A percentile compares a stretch with the other conserved stretches of the same genome.
These are phyloP conservation scores for Tuber melanosporum DNA, from an alignment of 495 filamentous ascomycete genomes.

Conservation along the genomic window DNA sequence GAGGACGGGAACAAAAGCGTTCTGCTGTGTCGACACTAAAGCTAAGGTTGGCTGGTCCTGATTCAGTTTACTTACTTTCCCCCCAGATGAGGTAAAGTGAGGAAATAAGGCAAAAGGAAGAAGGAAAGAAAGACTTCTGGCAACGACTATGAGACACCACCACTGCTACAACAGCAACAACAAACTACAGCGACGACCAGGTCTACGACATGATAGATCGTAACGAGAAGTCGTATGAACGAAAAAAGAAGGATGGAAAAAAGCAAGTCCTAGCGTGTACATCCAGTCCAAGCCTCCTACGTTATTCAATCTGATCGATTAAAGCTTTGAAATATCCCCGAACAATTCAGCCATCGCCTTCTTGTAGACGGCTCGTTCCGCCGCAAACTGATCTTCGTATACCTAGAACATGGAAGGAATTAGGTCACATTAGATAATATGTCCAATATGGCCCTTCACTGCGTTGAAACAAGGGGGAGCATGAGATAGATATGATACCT, in stretches of 20 bases:
- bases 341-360: not conserved
- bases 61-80: not conserved
- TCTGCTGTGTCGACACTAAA: not conserved
- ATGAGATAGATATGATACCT: slow-evolving; percentile 21
- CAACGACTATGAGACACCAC: not conserved
- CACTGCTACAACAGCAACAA: not conserved
- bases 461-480: not conserved
- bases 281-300: not conserved
- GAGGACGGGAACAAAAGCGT: not conserved
- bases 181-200: not conserved
- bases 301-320: not conserved
- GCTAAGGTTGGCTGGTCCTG: not conserved
- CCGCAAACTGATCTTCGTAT: slow-evolving; percentile 14
- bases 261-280: not conserved
- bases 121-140: not conserved
- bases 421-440: not conserved
- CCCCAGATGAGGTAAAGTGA: not conserved
- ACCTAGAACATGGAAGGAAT: slow-evolving; percentile 10
- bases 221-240: not conserved
- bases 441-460: not conserved
- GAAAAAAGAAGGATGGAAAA: not conserved
- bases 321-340: not conserved
- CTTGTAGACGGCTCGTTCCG: not conserved
- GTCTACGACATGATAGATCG: not conserved
- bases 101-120: not conserved